Evolutionary conservation across 148 eudicot genomes (phyloP).

Genomic region (Drosera capensis): DNA sequence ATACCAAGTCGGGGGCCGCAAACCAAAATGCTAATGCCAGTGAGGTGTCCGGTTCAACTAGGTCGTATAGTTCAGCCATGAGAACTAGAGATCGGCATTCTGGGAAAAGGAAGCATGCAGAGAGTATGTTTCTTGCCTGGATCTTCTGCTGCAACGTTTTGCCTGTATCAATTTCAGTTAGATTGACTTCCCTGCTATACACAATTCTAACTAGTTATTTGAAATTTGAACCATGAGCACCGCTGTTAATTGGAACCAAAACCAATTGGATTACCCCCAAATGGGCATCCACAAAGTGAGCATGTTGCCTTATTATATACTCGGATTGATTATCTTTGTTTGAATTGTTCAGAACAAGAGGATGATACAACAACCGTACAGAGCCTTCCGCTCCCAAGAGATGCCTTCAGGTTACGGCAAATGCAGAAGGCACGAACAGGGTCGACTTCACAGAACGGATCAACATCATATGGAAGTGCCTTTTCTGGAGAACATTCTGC

Average conservation of each 20-base stretch:
- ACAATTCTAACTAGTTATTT: too few relatives aligned
- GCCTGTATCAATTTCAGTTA: not conserved
- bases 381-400: conserved; percentile 74
- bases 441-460: conserved; percentile 63
- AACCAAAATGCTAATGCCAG: conserved; percentile 35
- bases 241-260: too few relatives aligned
- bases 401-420: conserved; percentile 68
- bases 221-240: too few relatives aligned
- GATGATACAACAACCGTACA: conserved; percentile 63
- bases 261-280: too few relatives aligned
- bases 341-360: conserved; percentile 48
- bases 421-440: conserved; percentile 56
- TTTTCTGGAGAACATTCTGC: conserved; percentile 89
- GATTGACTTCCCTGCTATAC: too few relatives aligned
- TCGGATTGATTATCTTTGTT: not conserved
- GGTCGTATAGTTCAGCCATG: conserved; percentile 31
- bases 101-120: conserved; percentile 53
- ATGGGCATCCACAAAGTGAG: too few relatives aligned
- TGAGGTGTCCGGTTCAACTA: conserved; percentile 60
- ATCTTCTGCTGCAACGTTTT: not conserved
- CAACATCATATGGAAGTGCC: conserved; percentile 89
- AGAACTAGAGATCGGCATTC: conserved; percentile 48
- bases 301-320: too few relatives aligned
- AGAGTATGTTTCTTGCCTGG: conserved; percentile 40
- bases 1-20: conserved; percentile 21